Percentiles rank a stretch among this genome's conserved stretches.
Evolutionary conservation across 305 asterid species (phyloP).

Genomic region (Fraxinus baroniana): DNA sequence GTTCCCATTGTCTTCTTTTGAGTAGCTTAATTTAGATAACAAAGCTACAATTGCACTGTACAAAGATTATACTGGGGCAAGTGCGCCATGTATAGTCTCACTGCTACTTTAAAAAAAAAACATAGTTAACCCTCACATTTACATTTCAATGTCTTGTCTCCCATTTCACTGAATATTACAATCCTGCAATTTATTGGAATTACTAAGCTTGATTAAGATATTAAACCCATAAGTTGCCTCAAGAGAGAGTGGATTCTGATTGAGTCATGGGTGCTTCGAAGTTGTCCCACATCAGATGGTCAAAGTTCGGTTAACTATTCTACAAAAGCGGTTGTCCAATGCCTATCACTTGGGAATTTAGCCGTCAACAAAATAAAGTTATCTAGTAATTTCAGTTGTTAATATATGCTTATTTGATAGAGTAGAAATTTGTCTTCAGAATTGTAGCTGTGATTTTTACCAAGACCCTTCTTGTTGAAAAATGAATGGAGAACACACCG

Average conservation of each 20-base stretch:
- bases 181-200: not conserved
- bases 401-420: not conserved
- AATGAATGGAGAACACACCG: too few species aligned
- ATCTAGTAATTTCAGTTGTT: not conserved
- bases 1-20: not conserved
- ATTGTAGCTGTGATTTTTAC: not conserved
- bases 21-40: not conserved
- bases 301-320: not conserved
- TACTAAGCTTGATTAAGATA: not conserved
- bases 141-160: not conserved
- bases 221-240: not conserved
- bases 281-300: not conserved
- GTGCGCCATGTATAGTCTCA: not conserved
- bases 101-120: not conserved
- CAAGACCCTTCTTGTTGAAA: not conserved
- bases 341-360: not conserved
- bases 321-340: not conserved
- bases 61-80: not conserved
- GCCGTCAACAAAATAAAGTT: not conserved
- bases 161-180: not conserved
- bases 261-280: not conserved
- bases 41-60: not conserved
- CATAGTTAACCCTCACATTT: not conserved
- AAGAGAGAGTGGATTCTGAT: not conserved
- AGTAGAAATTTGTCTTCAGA: not conserved